These are phyloP conservation scores for Phytophthora uliginosa DNA, from an alignment of 352 stramenopile genomes.

Conservation along the genomic window DNA sequence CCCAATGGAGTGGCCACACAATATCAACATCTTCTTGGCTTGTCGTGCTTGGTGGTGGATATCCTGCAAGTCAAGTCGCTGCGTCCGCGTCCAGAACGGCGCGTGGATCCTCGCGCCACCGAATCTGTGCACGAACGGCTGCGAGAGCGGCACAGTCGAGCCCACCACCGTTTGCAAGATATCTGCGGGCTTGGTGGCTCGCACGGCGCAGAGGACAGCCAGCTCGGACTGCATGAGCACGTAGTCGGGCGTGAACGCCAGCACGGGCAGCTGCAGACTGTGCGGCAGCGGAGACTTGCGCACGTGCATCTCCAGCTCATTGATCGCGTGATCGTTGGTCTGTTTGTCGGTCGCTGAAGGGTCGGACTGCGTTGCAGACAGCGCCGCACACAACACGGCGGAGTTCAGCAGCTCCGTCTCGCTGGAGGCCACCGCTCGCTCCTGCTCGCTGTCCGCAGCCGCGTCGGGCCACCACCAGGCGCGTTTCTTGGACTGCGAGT, in stretches of 20 bases:
- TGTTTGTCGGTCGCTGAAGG: conserved; percentile 24
- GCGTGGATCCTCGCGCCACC: conserved; percentile 79
- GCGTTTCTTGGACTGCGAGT: neutral
- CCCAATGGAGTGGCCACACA: conserved; percentile 87
- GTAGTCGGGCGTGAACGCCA: conserved; percentile 62
- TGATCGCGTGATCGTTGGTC: conserved; percentile 25
- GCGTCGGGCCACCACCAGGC: conserved; percentile 64
- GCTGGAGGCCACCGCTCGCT: conserved; percentile 47
- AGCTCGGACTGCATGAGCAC: conserved; percentile 73
- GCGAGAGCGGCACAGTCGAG: conserved; percentile 68
- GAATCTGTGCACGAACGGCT: conserved; percentile 79
- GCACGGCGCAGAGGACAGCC: conserved; percentile 74
- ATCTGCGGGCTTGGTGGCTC: conserved; percentile 65
- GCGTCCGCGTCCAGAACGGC: conserved; percentile 80
- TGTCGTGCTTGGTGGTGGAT: conserved; percentile 59
- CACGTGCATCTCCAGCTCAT: conserved; percentile 66
- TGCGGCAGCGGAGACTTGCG: conserved; percentile 78
- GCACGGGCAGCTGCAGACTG: conserved; percentile 60
- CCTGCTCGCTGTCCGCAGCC: conserved; percentile 7
- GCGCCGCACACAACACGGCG: conserved; percentile 77
- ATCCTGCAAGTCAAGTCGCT: conserved; percentile 63
- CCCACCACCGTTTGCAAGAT: conserved; percentile 77
- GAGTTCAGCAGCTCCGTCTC: conserved; percentile 83
- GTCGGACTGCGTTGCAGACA: conserved; percentile 47
- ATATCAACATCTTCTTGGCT: conserved; percentile 69